These are phyloP conservation scores for Fonsecaea monophora DNA, from an alignment of 2,329 filamentous ascomycete species.

Conservation along the genomic window DNA sequence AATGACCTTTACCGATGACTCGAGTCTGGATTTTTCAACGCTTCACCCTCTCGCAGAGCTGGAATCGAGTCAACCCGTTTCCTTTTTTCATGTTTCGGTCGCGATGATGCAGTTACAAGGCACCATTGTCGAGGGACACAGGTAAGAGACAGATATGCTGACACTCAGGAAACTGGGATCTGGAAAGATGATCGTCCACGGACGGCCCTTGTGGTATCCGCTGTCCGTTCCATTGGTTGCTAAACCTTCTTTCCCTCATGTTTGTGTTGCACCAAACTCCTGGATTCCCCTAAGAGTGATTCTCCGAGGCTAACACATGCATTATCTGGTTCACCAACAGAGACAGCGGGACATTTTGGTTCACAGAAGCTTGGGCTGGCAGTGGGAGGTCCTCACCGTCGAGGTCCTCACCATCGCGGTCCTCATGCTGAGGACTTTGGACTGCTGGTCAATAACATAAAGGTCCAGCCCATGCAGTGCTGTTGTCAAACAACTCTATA, in stretches of 20 bases:
- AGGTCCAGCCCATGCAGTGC: neutral
- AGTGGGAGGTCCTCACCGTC: too few species aligned
- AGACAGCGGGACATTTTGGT: too few species aligned
- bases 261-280: neutral
- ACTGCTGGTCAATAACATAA: neutral
- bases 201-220: neutral
- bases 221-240: neutral
- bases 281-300: neutral
- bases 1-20: neutral
- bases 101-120: neutral
- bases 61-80: neutral
- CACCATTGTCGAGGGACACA: neutral
- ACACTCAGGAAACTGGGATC: neutral
- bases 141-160: neutral
- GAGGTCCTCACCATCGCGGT: neutral
- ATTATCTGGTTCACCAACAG: neutral
- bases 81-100: neutral
- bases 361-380: neutral
- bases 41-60: neutral
- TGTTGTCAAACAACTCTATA: neutral
- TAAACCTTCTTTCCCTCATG: neutral
- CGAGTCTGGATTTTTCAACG: neutral
- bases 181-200: neutral
- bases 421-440: neutral
- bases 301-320: neutral